phyloP scores from a whole-genome alignment of 352 stramenopile species.

The Pythium guiyangense region DNA sequence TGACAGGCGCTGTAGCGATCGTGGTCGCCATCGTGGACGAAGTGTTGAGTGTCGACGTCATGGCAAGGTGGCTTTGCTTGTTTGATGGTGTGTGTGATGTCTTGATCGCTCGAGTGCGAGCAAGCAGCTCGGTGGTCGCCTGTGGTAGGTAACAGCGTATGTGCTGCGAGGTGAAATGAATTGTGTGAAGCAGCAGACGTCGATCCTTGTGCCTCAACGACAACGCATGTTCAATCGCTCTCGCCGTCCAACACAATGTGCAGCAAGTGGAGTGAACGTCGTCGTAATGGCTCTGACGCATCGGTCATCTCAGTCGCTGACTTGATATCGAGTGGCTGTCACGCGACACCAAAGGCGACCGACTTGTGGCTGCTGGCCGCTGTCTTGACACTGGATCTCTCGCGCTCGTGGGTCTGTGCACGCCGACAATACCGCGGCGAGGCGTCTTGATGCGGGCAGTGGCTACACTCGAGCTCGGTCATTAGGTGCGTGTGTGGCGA shows the following conservation, averaged over 20 bases:
- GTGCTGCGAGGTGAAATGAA: not conserved
- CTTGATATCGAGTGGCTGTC: not conserved
- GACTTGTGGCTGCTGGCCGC: not conserved
- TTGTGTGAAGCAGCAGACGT: not conserved
- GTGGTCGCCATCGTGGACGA: not conserved
- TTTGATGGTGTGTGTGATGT: no score
- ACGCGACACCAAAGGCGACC: not conserved
- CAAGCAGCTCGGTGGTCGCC: no score
- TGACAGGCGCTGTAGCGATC: not conserved
- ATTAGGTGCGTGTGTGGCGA: no score
- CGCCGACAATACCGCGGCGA: no score
- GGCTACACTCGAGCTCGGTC: no score
- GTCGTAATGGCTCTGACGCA: not conserved
- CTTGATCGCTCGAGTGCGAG: no score
- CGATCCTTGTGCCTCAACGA: not conserved
- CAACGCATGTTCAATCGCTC: not conserved
- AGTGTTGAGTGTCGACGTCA: not conserved
- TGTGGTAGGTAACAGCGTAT: not conserved
- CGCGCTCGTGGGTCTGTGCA: not conserved
- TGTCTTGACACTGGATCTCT: slow-evolving; percentile 1
- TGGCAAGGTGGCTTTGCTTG: not conserved
- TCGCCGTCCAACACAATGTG: not conserved
- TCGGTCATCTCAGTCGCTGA: not conserved
- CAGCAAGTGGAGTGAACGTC: not conserved
- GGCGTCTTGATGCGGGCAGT: no score